phyloP scores from a whole-genome alignment of 139 green algal genomes.

The Asterochloris erici region DNA sequence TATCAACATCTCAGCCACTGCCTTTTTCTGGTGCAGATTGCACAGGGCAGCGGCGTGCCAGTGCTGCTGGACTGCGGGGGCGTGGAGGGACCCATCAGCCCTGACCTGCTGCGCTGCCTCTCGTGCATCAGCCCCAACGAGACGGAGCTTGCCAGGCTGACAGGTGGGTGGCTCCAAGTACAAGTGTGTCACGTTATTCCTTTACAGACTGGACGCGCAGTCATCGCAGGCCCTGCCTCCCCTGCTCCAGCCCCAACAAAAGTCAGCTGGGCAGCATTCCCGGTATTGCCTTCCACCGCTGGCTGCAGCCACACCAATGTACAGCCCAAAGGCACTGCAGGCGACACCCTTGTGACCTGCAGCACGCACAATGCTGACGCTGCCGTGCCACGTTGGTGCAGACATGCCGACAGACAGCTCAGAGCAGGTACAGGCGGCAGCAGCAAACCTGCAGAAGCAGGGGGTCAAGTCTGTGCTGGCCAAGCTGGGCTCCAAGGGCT shows the following conservation, averaged over 20 bases:
- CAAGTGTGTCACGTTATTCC: no score
- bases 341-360: no score
- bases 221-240: no score
- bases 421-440: slow-evolving; percentile 48
- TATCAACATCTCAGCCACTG: background rate
- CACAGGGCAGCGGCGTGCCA: slow-evolving; percentile 53
- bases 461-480: slow-evolving; percentile 72
- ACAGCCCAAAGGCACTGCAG: no score
- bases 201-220: no score
- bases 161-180: slow-evolving; percentile 16
- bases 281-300: no score
- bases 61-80: slow-evolving; percentile 87
- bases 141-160: slow-evolving; percentile 78
- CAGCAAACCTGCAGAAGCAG: slow-evolving; percentile 44
- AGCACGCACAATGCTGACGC: background rate
- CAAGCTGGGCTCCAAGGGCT: slow-evolving; percentile 81
- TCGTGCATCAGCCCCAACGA: slow-evolving; percentile 85
- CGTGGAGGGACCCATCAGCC: slow-evolving; percentile 55
- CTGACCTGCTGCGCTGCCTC: slow-evolving; percentile 61
- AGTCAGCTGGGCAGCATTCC: no score
- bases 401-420: slow-evolving; percentile 50
- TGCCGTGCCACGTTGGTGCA: slow-evolving; percentile 4
- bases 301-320: no score
- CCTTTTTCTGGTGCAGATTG: slow-evolving; percentile 31
- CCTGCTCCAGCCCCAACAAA: no score